phyloP scores from a whole-genome alignment of 352 stramenopile species.

The Phytopythium ostracodes region DNA sequence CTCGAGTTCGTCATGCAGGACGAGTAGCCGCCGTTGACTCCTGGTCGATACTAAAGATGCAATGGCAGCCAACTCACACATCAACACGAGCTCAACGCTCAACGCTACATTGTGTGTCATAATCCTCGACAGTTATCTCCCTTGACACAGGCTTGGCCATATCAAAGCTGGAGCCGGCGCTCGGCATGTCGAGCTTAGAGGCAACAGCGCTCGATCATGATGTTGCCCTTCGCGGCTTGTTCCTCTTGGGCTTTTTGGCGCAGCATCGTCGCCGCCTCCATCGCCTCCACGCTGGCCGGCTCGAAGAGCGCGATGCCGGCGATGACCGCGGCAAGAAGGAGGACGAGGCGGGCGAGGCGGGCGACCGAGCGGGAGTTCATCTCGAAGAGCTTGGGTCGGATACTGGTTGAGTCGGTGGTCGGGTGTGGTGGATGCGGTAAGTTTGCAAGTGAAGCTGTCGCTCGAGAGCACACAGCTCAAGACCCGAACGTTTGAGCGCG shows the following conservation, averaged over 20 bases:
- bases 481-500: neutral
- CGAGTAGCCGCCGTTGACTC: slow-evolving; percentile 4
- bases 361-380: neutral
- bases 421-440: neutral
- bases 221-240: neutral
- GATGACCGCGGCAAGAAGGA: neutral
- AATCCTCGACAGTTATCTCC: too few species aligned
- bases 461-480: neutral
- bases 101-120: too few species aligned
- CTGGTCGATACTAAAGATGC: too few species aligned
- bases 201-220: neutral
- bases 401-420: neutral
- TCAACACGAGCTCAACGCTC: neutral
- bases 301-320: neutral
- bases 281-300: neutral
- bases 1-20: slow-evolving; percentile 65
- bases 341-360: neutral
- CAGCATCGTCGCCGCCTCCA: slow-evolving; percentile 1
- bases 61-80: neutral
- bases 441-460: neutral
- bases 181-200: neutral
- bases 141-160: too few species aligned
- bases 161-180: too few species aligned
- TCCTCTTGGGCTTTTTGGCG: neutral
- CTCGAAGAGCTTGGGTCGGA: neutral